Base-by-base conservation (phyloP, 305 asterid genomes). In the Rubia balearica region DNA sequence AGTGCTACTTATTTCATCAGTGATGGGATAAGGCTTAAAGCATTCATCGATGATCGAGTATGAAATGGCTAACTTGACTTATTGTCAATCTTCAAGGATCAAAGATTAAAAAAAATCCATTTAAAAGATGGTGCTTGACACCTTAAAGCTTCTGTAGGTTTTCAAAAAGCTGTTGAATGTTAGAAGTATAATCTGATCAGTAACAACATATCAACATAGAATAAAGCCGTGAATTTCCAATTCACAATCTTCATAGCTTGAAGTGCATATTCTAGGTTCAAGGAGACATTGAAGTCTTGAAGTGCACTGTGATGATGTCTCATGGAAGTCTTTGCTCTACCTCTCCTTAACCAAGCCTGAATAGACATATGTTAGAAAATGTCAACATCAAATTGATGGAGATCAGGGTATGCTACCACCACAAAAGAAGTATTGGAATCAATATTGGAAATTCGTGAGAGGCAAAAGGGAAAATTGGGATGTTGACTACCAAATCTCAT, bases 291-390 rank as follows among this genome's bases (percentile, higher is more conserved):
- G 75, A 88, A 84, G 86, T 91, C 97, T 63, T 59, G 79, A 59
- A 81, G 71, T 62, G 97, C 96, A 73, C 89, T 95, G 78, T 81
- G 84, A 73, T 79, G 79, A 74, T 85, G 84, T 61, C 86, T 86
- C 85, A 89, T 70, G 64, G 95, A 84, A 83, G 85, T 85, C 82
- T 94, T 88, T 72, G 89, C 89, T 83, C 84, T 88, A 70, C 88
- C 89, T 88, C 98, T 85, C 83, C 96, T 83, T 73, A 85, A 94
- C 98, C 98, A 94, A 65, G 91, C 97, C 98, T 91, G 77, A 48
- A 78, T 49, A 48, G 69, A 68, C 46, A 68, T 71, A 57, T 76
- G 45, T 60, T 66, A 55, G 67, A 76, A 45, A 65, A 78, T 61
- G 77, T 63, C 53, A 68, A 73, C 68, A 67, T 66, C 8, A 73